phyloP scores from a whole-genome alignment of 139 green algal species.

The Ostreobium quekettii region DNA sequence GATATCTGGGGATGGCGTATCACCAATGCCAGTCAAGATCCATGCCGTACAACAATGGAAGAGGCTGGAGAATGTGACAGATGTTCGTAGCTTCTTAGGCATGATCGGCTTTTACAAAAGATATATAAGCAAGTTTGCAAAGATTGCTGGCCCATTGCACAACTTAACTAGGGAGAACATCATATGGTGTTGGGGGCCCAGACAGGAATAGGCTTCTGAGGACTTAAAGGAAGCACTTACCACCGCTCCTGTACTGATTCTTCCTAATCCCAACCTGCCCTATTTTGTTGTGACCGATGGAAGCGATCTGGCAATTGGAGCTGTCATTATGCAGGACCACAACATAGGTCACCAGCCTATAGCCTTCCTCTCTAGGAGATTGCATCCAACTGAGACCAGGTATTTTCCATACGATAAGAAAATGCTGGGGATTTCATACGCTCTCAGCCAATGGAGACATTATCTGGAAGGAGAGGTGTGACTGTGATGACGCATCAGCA shows the following conservation, averaged over 20 bases:
- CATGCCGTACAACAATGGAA: slow-evolving; percentile 24
- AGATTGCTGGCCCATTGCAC: neutral
- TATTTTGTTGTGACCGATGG: slow-evolving; percentile 7
- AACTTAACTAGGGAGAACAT: neutral
- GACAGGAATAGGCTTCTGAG: slow-evolving; percentile 12
- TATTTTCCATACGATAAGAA: slow-evolving; percentile 9
- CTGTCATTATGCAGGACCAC: neutral
- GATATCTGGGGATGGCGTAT: slow-evolving; percentile 24
- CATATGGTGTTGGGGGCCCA: neutral
- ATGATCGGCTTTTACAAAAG: slow-evolving; percentile 1
- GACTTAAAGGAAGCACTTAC: slow-evolving; percentile 15
- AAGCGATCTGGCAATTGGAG: neutral
- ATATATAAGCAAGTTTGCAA: neutral
- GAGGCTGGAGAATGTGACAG: neutral
- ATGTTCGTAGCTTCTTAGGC: slow-evolving; percentile 7
- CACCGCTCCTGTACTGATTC: neutral
- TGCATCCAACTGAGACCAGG: neutral
- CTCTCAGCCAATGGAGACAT: slow-evolving; percentile 9
- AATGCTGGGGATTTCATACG: neutral
- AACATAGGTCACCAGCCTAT: neutral
- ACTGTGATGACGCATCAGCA: slow-evolving; percentile 2
- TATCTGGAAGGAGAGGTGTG: slow-evolving; percentile 10
- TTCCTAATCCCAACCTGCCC: slow-evolving; percentile 1
- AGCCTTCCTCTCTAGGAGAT: neutral
- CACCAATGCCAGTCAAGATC: slow-evolving; percentile 24